phyloP scores from a whole-genome alignment of 352 stramenopile species.

The Phytophthora litchii region DNA sequence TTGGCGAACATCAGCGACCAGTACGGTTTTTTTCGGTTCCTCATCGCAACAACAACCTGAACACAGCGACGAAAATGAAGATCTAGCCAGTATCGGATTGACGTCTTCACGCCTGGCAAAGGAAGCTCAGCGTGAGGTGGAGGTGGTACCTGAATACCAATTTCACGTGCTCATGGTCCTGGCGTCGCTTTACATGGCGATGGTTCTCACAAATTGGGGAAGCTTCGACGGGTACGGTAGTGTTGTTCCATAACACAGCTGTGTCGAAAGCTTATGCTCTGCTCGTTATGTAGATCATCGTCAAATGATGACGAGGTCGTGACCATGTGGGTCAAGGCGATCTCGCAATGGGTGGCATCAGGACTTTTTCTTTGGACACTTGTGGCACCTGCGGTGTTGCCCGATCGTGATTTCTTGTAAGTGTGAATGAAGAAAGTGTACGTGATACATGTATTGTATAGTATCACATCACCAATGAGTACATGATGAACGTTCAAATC shows the following conservation, averaged over 20 bases:
- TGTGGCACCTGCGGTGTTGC: slow-evolving; percentile 91
- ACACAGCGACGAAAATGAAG: slow-evolving; percentile 30
- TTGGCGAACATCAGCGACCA: slow-evolving; percentile 70
- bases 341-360: slow-evolving; percentile 91
- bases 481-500: neutral
- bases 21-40: slow-evolving; percentile 60
- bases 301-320: slow-evolving; percentile 59
- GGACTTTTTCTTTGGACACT: slow-evolving; percentile 95
- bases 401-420: slow-evolving; percentile 90
- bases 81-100: slow-evolving; percentile 39
- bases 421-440: neutral
- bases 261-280: slow-evolving; percentile 1
- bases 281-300: slow-evolving; percentile 32
- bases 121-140: slow-evolving; percentile 13
- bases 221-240: slow-evolving; percentile 56
- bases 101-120: slow-evolving; percentile 15
- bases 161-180: slow-evolving; percentile 81
- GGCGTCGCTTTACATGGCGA: slow-evolving; percentile 82
- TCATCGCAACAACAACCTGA: slow-evolving; percentile 30
- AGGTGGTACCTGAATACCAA: slow-evolving; percentile 64
- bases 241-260: neutral
- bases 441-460: neutral
- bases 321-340: slow-evolving; percentile 96
- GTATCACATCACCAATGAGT: slow-evolving; percentile 5
- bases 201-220: slow-evolving; percentile 84